Base-by-base conservation (phyloP, 1,139 yeast genomes). In the Suhomyces bribrorum region DNA sequence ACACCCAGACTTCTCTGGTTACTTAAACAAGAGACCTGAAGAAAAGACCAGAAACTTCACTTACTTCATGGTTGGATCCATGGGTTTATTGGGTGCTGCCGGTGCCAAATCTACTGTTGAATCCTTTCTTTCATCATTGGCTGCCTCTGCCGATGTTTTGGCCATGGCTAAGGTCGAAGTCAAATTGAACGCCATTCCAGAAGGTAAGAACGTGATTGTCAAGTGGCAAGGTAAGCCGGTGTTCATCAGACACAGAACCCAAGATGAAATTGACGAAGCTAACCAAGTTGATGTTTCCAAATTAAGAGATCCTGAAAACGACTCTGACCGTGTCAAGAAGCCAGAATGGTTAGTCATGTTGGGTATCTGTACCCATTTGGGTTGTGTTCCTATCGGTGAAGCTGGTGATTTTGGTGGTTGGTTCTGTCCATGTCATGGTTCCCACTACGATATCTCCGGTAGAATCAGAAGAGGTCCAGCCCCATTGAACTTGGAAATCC, bases 401-500 rank as follows among this genome's bases (percentile, higher is more conserved):
- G 86, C 97, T 50, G 99, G 99, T 74, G 99, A 94, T 71, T 94
- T 81, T 59, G 97, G 97, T 67, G 98, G 98, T 64, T 94, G 98
- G 98, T 94, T 94, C 92, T 94, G 99, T 74, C 99, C 99, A 53
- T 94, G 98, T 77, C 99, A 94, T 78, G 99, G 98, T 81, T 92
- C 98, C 66, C 98, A 94, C 73, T 94, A 94, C 75, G 98, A 94
- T 75, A 94, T 94, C 75, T 85, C 97, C 50, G 99, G 99, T 69
- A 92, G 99, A 84, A 92, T 94, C 68, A 88, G 99, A 84, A 92
- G 83, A 77, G 99, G 99, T 57, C 99, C 99, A 59, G 99, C 99
- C 66, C 99, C 99, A 64, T 81, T 89, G 70, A 92, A 92, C 80
- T 81, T 94, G 77, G 98, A 92, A 77, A 79, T 94, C 57, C 99